Evolutionary conservation across 768 basidiomycete genomes (phyloP), one percentile per base, ranked within the genome.

Genomic region (Chalciporus sphaerocephalus): DNA sequence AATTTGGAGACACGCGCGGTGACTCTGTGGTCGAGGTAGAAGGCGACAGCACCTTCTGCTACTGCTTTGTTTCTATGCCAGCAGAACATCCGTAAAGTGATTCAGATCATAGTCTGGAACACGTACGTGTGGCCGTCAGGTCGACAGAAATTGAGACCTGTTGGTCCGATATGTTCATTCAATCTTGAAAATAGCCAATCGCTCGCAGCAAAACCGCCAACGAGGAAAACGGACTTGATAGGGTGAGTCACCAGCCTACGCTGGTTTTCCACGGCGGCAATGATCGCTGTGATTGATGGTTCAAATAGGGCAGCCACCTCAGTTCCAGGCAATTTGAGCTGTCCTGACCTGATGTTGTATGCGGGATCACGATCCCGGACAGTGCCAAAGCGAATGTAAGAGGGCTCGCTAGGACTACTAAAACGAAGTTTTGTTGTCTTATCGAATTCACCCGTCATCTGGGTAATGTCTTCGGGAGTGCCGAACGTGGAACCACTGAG

Each of bases 71-170:
- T 73, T 22, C 74, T 74, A n/a, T 5, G n/a, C 5, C 21, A 40
- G 27, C 6, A 6, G n/a, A 7, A 25, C 40, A 8, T 38, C 6
- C 7, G 10, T 23, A 15, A 22, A 38, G 30, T 28, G 46, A 15
- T 10, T n/a, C 7, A 18, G 7, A n/a, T 21, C 12, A 27, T 6
- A 16, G 33, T 60, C 64, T n/a, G n/a, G n/a, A 22, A 15, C 46
- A 21, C 60, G 48, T 11, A 78, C 80, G 78, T 69, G 55, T 77
- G 74, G 24, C 69, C 70, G 43, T 80, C 76, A 5, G 78, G 79
- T 3, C 78, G 70, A 45, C 70, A 68, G 30, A 81, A 65, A 17
- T 67, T 60, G 25, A 79, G 42, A 2, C 67, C 63, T 11, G 66
- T 43, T 0, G 64, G 60, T 17, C 49, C 57, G n/a, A 80, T 54